A percentile compares a stretch with the other conserved stretches of the same genome.
These are phyloP conservation scores for Penicillium sclerotigenum DNA, from an alignment of 2,329 filamentous ascomycete genomes.

Conservation along the genomic window DNA sequence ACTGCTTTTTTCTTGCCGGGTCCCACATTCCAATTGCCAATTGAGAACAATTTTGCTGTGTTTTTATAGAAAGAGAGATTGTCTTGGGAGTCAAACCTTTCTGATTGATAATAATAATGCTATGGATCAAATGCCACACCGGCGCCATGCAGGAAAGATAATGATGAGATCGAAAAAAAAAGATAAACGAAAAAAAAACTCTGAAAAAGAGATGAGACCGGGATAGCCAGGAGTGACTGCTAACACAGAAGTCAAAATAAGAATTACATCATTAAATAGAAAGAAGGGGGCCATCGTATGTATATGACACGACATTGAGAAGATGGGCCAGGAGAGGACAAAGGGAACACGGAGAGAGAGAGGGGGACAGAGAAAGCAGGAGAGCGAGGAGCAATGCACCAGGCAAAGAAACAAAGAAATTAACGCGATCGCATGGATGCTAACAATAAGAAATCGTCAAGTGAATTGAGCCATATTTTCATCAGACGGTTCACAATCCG, in stretches of 20 bases:
- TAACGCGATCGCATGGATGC: neutral
- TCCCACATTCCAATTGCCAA: neutral
- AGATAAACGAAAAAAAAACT: neutral
- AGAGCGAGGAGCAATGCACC: neutral
- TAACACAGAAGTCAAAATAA: neutral
- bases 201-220: neutral
- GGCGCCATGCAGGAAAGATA: slow-evolving; percentile 3
- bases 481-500: neutral
- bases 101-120: neutral
- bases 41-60: neutral
- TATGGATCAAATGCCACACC: neutral
- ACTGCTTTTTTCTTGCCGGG: neutral
- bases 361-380: neutral
- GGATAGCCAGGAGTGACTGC: neutral
- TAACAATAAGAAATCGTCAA: neutral
- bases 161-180: neutral
- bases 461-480: slow-evolving; percentile 1
- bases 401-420: neutral
- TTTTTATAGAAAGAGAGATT: neutral
- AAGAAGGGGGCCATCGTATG: neutral
- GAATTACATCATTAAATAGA: neutral
- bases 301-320: neutral
- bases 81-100: neutral
- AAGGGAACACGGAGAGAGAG: neutral
- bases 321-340: neutral